phyloP scores from a whole-genome alignment of 1,139 yeast species.

The Blastobotrys persicus region DNA sequence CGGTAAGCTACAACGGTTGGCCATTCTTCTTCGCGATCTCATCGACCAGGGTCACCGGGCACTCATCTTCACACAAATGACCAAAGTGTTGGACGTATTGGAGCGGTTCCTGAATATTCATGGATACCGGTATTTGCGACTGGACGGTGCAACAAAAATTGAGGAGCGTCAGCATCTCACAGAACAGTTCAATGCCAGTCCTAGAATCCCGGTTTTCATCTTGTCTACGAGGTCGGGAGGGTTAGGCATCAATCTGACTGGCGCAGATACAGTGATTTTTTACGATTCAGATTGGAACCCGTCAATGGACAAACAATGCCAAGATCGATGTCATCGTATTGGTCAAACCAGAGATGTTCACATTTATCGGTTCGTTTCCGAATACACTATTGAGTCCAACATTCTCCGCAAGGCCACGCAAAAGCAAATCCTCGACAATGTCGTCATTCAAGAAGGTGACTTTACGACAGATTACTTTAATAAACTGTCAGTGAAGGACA shows the following conservation, averaged over 20 bases:
- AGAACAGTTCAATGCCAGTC: slow-evolving; percentile 85
- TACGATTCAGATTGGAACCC: slow-evolving; percentile 99
- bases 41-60: slow-evolving; percentile 90
- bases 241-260: slow-evolving; percentile 92
- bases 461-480: slow-evolving; percentile 96
- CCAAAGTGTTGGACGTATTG: slow-evolving; percentile 86
- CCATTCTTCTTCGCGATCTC: slow-evolving; percentile 68
- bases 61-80: slow-evolving; percentile 96
- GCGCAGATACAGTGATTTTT: slow-evolving; percentile 98
- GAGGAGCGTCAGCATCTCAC: slow-evolving; percentile 95
- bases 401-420: slow-evolving; percentile 93
- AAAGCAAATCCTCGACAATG: slow-evolving; percentile 90
- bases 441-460: slow-evolving; percentile 96
- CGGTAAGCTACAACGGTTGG: slow-evolving; percentile 88
- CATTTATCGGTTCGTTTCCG: slow-evolving; percentile 92
- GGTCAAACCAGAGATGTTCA: slow-evolving; percentile 98
- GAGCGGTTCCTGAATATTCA: slow-evolving; percentile 93
- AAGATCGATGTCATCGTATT: slow-evolving; percentile 97
- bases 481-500: slow-evolving; percentile 82
- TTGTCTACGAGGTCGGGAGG: slow-evolving; percentile 97
- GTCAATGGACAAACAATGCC: slow-evolving; percentile 99
- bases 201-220: slow-evolving; percentile 85
- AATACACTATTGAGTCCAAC: slow-evolving; percentile 93
- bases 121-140: slow-evolving; percentile 89
- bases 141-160: slow-evolving; percentile 96